Evolutionary conservation across 306 rosid species (phyloP).

Genomic region (Astragalus glycyphyllos): DNA sequence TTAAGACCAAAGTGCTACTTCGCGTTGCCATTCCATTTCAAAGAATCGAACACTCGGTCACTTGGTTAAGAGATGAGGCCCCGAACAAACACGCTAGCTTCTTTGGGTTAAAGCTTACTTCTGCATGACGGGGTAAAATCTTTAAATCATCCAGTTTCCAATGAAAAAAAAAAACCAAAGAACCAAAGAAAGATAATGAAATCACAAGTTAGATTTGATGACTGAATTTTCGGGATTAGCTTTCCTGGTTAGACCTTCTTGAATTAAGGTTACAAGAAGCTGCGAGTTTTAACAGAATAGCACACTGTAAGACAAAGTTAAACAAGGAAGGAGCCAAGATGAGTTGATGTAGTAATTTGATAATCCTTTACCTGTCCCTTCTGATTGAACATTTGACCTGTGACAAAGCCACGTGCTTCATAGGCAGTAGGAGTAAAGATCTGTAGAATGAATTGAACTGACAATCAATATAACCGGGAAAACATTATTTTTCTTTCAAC

Average conservation of each 20-base stretch:
- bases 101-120: background rate
- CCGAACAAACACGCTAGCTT: too few relatives aligned
- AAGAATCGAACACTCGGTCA: too few relatives aligned
- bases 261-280: slow-evolving; percentile 72
- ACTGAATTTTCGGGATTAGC: slow-evolving; percentile 37
- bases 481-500: background rate
- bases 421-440: slow-evolving; percentile 60
- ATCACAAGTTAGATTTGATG: slow-evolving; percentile 65
- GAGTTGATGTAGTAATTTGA: background rate
- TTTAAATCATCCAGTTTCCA: background rate
- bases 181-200: background rate
- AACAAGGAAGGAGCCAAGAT: slow-evolving; percentile 4
- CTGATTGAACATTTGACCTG: slow-evolving; percentile 83
- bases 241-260: slow-evolving; percentile 82
- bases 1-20: too few relatives aligned
- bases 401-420: slow-evolving; percentile 73
- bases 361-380: slow-evolving; percentile 75
- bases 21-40: too few relatives aligned
- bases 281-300: slow-evolving; percentile 37
- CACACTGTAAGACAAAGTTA: slow-evolving; percentile 33
- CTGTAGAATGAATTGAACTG: slow-evolving; percentile 46
- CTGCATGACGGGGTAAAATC: background rate
- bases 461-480: slow-evolving; percentile 38
- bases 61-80: too few relatives aligned
- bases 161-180: background rate